phyloP scores from a whole-genome alignment of 257 asterid genomes.

The Haberlea rhodopensis region DNA sequence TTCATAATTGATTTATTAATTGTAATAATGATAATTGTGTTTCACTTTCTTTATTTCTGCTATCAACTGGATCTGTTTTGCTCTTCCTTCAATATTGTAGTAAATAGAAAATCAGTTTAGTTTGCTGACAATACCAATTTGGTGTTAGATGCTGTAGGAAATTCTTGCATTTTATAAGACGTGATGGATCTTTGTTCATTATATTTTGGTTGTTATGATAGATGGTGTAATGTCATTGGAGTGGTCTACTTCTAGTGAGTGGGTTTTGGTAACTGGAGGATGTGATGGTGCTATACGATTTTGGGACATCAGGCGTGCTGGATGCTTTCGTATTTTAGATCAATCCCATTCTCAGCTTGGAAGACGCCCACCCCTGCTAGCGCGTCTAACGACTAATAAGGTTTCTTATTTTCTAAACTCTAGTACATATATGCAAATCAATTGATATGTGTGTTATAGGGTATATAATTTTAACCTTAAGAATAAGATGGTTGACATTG shows the following conservation, averaged over 20 bases:
- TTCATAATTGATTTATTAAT: constrained; percentile 4
- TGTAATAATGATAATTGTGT: constrained; percentile 4
- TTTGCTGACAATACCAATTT: constrained; percentile 5
- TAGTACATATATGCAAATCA: constrained; percentile 10
- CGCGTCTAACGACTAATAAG: constrained; percentile 59
- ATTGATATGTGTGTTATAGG: constrained; percentile 15
- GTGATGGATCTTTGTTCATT: constrained; percentile 20
- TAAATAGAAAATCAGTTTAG: neutral
- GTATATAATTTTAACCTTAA: constrained; percentile 1
- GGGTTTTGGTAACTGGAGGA: constrained; percentile 95
- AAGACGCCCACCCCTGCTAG: constrained; percentile 72
- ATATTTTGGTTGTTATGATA: constrained; percentile 35
- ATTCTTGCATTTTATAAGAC: constrained; percentile 18
- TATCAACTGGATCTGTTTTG: constrained; percentile 11
- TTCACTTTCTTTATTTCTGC: neutral
- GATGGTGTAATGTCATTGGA: constrained; percentile 97
- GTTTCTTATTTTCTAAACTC: constrained; percentile 45
- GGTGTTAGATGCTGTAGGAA: constrained; percentile 1
- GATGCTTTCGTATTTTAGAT: constrained; percentile 88
- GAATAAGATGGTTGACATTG: constrained; percentile 1
- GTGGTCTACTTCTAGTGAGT: constrained; percentile 97
- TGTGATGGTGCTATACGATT: constrained; percentile 98
- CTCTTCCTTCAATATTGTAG: constrained; percentile 11
- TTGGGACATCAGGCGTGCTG: constrained; percentile 99
- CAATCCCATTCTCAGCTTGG: constrained; percentile 91